Conservation (phyloP, 805 yeast genomes). For the Candida krabiensis region DNA sequence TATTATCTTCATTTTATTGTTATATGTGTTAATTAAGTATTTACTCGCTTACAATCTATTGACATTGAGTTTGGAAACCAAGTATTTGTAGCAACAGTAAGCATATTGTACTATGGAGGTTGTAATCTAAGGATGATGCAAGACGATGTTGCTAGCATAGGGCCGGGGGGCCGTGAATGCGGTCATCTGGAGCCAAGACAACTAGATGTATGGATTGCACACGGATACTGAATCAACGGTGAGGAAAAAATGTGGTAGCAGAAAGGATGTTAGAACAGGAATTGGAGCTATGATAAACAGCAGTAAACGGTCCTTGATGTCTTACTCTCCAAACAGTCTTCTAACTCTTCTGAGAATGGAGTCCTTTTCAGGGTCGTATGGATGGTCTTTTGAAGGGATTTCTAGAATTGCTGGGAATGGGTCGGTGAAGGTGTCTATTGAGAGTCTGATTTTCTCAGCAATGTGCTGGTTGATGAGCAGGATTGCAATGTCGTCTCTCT, state of each 20-base stretch:
- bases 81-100: too few relatives aligned
- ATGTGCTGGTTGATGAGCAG: slow-evolving; percentile 90
- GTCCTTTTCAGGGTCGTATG: slow-evolving; percentile 98
- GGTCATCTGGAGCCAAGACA: too few relatives aligned
- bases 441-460: slow-evolving; percentile 84
- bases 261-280: too few relatives aligned
- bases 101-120: too few relatives aligned
- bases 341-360: slow-evolving; percentile 92
- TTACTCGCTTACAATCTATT: background rate
- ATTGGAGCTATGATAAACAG: too few relatives aligned
- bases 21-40: background rate
- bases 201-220: too few relatives aligned
- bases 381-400: slow-evolving; percentile 98
- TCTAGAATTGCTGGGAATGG: slow-evolving; percentile 97
- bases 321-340: slow-evolving; percentile 90
- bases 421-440: slow-evolving; percentile 78
- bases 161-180: too few relatives aligned
- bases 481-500: slow-evolving; percentile 89
- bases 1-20: background rate
- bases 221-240: too few relatives aligned
- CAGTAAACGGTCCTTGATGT: too few relatives aligned
- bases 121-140: too few relatives aligned
- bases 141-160: too few relatives aligned
- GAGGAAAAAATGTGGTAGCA: too few relatives aligned
- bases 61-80: background rate